These are phyloP conservation scores for Dictyostelium citrinum DNA, from an alignment of 78 protist genomes.

Conservation along the genomic window DNA sequence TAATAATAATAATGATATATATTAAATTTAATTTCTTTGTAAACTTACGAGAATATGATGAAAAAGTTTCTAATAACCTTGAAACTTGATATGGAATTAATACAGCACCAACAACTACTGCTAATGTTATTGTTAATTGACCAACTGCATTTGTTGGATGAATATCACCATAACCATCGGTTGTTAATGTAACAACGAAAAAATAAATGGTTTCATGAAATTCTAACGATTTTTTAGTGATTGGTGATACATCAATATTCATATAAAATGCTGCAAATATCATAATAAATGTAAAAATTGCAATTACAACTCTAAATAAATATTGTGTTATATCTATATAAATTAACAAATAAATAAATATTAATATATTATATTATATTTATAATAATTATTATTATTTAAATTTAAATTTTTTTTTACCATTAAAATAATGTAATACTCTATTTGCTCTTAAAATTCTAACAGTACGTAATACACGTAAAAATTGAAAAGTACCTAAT, in stretches of 20 bases:
- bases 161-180: constrained; percentile 79
- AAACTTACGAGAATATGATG: constrained; percentile 60
- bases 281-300: constrained; percentile 64
- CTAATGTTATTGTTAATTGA: constrained; percentile 33
- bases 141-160: constrained; percentile 79
- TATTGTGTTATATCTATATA: constrained; percentile 64
- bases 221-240: background rate
- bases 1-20: too few species aligned
- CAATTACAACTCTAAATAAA: constrained; percentile 68
- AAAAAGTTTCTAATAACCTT: constrained; percentile 50
- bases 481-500: constrained; percentile 55
- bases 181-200: constrained; percentile 69
- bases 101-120: constrained; percentile 63
- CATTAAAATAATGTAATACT: constrained; percentile 68
- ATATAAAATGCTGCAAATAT: constrained; percentile 75
- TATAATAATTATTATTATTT: too few species aligned
- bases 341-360: background rate
- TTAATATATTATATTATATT: too few species aligned
- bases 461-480: constrained; percentile 60
- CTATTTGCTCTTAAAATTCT: constrained; percentile 71
- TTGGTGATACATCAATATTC: constrained; percentile 34
- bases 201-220: constrained; percentile 67
- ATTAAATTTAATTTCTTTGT: too few species aligned
- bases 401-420: background rate
- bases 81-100: constrained; percentile 76